Evolutionary conservation across 805 yeast genomes (phyloP).

Genomic region (Hanseniaspora pseudoguilliermondii): DNA sequence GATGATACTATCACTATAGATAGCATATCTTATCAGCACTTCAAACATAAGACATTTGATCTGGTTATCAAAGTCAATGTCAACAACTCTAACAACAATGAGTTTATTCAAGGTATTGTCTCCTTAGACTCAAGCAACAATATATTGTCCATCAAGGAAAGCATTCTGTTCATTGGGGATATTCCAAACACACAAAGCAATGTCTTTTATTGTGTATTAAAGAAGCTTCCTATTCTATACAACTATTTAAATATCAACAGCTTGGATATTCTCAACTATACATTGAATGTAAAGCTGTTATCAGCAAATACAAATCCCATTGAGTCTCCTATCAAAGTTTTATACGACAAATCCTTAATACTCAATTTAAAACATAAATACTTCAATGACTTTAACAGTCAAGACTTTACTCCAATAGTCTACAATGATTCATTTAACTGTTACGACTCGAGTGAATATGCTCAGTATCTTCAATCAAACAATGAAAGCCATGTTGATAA

Average conservation of each 20-base stretch:
- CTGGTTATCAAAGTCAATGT: background rate
- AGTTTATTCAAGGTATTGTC: constrained; percentile 6
- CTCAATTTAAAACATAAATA: background rate
- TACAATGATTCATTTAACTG: background rate
- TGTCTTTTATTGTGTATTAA: background rate
- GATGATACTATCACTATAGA: background rate
- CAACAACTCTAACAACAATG: background rate
- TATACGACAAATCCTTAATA: background rate
- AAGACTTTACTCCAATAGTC: background rate
- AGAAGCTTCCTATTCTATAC: background rate
- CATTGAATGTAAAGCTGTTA: constrained; percentile 1
- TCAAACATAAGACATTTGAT: background rate
- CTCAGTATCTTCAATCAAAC: background rate
- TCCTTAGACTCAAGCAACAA: background rate
- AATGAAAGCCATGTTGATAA: background rate
- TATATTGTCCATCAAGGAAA: background rate
- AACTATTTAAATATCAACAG: background rate
- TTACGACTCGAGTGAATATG: background rate
- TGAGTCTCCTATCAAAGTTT: background rate
- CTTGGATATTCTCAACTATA: background rate
- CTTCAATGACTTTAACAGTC: background rate
- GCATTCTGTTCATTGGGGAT: constrained; percentile 1
- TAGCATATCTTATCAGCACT: background rate
- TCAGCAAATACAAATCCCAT: background rate
- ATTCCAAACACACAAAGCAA: background rate